Evolutionary conservation across 257 asterid genomes (phyloP), one percentile per base, ranked within the genome.

Genomic region (Avicennia marina): DNA sequence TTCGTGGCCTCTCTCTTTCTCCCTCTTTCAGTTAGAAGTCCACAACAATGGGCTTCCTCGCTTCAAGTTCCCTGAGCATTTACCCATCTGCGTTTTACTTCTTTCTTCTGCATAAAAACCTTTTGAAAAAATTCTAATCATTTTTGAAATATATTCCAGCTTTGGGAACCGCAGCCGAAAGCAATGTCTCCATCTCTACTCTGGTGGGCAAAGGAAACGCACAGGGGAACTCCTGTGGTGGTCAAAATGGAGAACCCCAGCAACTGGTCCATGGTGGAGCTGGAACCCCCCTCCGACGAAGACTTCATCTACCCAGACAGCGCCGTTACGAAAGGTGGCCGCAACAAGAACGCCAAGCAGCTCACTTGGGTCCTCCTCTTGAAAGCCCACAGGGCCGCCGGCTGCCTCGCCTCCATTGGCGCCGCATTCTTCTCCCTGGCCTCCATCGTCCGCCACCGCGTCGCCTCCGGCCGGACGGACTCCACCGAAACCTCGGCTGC

Each of bases 341-440:
- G 78, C 24, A 76, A 78, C 84, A 78, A 75, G 74, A 82, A 82
- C 60, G 89, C 89, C 17, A 82, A 78, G 50, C 89, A 82, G 60
- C 72, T 78, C 2, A 78, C 89, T 7, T 82, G 89, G 89, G 86
- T 82, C 12, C 79, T 82, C 3, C 83, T 82, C 25, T 73, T 82
- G 8, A 82, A 78, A 60, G 89, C 89, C 16, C 86, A 82, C 42
- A 82, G 73, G 36, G 89, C 86, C n/a, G 89, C 89, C 11, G 89
- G 89, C 15, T 78, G 83, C 21, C 53, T 82, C 20, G 63, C 83
- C 9, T 78, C 86, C 11, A 53, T 78, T 29, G 89, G 78, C 44
- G 52, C 88, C 1, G 88, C 78, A 56, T 69, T 77, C 56, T 40
- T 77, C 60, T 59, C 67, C 32, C 68, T 80, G 26, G 84, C 75